phyloP scores from a whole-genome alignment of 306 rosid species.

The Hylodesmum podocarpum region DNA sequence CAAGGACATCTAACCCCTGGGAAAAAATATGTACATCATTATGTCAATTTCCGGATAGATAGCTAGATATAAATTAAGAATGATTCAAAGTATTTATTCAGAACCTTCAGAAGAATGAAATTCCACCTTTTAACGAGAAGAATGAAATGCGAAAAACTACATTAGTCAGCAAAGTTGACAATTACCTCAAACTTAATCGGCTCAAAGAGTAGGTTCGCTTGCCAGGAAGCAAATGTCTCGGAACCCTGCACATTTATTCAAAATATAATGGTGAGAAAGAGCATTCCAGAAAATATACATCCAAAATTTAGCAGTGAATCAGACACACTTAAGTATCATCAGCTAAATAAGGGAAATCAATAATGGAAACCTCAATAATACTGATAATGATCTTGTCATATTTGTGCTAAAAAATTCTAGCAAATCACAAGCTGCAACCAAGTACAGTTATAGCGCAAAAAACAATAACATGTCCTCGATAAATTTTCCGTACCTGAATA shows the following conservation, averaged over 20 bases:
- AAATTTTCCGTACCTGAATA: slow-evolving; percentile 62
- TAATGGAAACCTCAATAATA: neutral
- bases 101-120: neutral
- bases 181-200: slow-evolving; percentile 88
- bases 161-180: neutral
- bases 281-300: neutral
- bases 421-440: neutral
- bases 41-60: slow-evolving; percentile 19
- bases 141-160: neutral
- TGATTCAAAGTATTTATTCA: neutral
- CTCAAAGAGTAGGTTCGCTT: slow-evolving; percentile 95
- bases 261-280: slow-evolving; percentile 1
- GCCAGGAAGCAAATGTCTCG: slow-evolving; percentile 91
- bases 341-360: neutral
- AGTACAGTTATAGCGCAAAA: neutral
- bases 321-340: neutral
- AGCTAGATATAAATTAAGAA: neutral
- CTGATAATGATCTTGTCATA: neutral
- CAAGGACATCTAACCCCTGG: slow-evolving; percentile 79
- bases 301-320: neutral
- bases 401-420: neutral
- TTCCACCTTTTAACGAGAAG: neutral
- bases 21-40: neutral
- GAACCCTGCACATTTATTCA: slow-evolving; percentile 62
- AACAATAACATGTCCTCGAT: neutral